Conservation (phyloP, 495 filamentous ascomycete species). For the Neurospora sp. region DNA sequence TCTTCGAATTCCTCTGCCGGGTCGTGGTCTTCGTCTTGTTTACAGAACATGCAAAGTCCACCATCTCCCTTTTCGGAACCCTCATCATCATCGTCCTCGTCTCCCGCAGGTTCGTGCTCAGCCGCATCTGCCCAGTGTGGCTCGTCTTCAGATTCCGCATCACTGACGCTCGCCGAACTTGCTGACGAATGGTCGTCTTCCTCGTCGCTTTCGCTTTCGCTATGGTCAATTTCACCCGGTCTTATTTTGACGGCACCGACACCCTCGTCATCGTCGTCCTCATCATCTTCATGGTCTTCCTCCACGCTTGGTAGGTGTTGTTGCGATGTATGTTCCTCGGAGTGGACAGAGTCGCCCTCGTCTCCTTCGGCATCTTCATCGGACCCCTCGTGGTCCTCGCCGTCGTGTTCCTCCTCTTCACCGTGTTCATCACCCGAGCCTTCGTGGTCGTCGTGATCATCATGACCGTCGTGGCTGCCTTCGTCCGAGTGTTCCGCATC, state of each 20-base stretch:
- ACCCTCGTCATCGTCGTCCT: conserved; percentile 48
- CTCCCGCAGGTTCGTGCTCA: conserved; percentile 41
- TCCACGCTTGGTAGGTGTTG: conserved; percentile 27
- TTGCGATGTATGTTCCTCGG: conserved; percentile 12
- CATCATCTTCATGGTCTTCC: conserved; percentile 28
- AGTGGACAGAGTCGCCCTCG: conserved; percentile 17
- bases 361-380: conserved; percentile 37
- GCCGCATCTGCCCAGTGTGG: conserved; percentile 52
- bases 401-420: conserved; percentile 32
- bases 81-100: conserved; percentile 59
- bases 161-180: conserved; percentile 17
- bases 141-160: conserved; percentile 28
- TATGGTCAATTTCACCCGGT: conserved; percentile 42
- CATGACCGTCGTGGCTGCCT: conserved; percentile 23
- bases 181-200: conserved; percentile 13
- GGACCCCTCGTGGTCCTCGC: conserved; percentile 28
- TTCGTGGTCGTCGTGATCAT: conserved; percentile 29
- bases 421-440: conserved; percentile 31
- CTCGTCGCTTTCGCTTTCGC: conserved; percentile 30
- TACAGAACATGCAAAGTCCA: conserved; percentile 70
- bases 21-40: conserved; percentile 74
- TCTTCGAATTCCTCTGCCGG: conserved; percentile 81
- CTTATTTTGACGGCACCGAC: conserved; percentile 68
- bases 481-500: conserved; percentile 17
- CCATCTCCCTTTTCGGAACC: conserved; percentile 46